Percentiles rank a stretch among this genome's conserved stretches.
phyloP scores from a whole-genome alignment of 495 filamentous ascomycete genomes.

The Podospora pseudopauciseta region DNA sequence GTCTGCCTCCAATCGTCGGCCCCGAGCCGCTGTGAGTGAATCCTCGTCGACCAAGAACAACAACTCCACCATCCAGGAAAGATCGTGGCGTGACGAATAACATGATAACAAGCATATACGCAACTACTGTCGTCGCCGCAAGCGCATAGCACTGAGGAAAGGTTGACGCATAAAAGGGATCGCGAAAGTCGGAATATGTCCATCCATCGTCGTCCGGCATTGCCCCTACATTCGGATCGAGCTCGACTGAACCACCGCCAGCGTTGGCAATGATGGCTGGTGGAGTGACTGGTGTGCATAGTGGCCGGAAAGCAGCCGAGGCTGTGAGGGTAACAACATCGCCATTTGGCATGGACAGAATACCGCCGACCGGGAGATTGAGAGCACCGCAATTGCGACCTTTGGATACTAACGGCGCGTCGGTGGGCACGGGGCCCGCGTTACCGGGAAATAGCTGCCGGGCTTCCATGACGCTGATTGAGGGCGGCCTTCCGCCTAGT shows the following conservation, averaged over 20 bases:
- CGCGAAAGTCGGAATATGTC: conserved; percentile 56
- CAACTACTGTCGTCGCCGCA: conserved; percentile 83
- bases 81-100: conserved; percentile 88
- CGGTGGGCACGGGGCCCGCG: conserved; percentile 15
- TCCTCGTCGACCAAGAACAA: conserved; percentile 75
- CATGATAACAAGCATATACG: conserved; percentile 91
- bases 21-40: conserved; percentile 79
- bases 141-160: conserved; percentile 90
- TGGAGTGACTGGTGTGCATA: conserved; percentile 50
- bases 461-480: conserved; percentile 25
- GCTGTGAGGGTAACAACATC: conserved; percentile 57
- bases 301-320: conserved; percentile 60
- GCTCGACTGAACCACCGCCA: conserved; percentile 41
- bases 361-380: conserved; percentile 58
- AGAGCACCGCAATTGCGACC: conserved; percentile 34
- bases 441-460: conserved; percentile 20
- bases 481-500: conserved; percentile 31
- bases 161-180: conserved; percentile 90
- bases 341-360: conserved; percentile 56
- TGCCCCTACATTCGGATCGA: conserved; percentile 30
- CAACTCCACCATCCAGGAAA: conserved; percentile 78
- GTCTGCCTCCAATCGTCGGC: conserved; percentile 83
- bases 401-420: conserved; percentile 15
- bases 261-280: conserved; percentile 46
- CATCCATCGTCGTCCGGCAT: conserved; percentile 20